Conservation (phyloP, 805 yeast genomes). For the Ascoidea tarda region DNA sequence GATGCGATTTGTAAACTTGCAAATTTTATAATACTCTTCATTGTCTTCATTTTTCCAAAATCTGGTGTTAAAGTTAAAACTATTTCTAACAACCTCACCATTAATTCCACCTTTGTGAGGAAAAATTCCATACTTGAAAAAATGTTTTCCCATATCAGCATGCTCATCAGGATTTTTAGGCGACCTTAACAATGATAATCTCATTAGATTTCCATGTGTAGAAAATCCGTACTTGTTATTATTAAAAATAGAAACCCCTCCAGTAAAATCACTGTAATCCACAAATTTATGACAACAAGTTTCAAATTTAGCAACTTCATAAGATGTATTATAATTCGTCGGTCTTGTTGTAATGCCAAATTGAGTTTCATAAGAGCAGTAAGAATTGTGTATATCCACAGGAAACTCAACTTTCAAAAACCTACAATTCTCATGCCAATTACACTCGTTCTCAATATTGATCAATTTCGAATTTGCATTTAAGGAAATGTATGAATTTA, state of each 20-base stretch:
- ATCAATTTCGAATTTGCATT: slow-evolving; percentile 27
- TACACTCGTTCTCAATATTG: slow-evolving; percentile 44
- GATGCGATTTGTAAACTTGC: slow-evolving; percentile 2
- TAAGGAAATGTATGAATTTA: slow-evolving; percentile 57
- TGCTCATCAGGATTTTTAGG: slow-evolving; percentile 91
- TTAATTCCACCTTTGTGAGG: slow-evolving; percentile 69
- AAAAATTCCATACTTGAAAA: slow-evolving; percentile 66
- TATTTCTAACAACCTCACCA: slow-evolving; percentile 54
- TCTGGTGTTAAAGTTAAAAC: slow-evolving; percentile 63
- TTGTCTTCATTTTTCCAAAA: slow-evolving; percentile 8
- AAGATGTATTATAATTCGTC: slow-evolving; percentile 85
- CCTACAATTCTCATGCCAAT: slow-evolving; percentile 81
- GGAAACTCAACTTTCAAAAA: slow-evolving; percentile 94
- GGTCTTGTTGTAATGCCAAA: slow-evolving; percentile 88
- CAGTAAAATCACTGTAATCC: slow-evolving; percentile 74
- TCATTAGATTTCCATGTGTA: slow-evolving; percentile 84
- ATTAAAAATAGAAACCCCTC: slow-evolving; percentile 79
- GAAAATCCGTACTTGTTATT: slow-evolving; percentile 86
- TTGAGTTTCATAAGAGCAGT: slow-evolving; percentile 85
- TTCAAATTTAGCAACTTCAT: slow-evolving; percentile 97
- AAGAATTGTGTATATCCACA: slow-evolving; percentile 61
- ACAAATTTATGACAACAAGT: slow-evolving; percentile 91
- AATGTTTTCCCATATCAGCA: slow-evolving; percentile 89
- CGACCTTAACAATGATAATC: slow-evolving; percentile 74
- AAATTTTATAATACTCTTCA: slow-evolving; percentile 2